Evolutionary conservation across 2,329 filamentous ascomycete genomes (phyloP).

Genomic region (Microsporum audouinii): DNA sequence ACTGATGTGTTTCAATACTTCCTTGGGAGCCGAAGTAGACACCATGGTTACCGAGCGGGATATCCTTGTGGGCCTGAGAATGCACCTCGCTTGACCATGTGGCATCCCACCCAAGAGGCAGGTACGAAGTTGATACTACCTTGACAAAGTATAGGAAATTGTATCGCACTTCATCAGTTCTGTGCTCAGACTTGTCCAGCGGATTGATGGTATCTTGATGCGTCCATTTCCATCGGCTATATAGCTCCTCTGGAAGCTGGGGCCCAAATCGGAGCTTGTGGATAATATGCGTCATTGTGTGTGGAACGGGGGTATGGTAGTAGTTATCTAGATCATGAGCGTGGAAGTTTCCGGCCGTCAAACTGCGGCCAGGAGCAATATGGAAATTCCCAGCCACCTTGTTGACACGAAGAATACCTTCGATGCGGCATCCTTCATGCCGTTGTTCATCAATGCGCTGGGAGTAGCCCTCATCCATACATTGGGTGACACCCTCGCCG

Average conservation of each 20-base stretch:
- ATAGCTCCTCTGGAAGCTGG: constrained; percentile 64
- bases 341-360: constrained; percentile 94
- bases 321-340: constrained; percentile 97
- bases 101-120: constrained; percentile 79
- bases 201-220: constrained; percentile 81
- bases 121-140: constrained; percentile 89
- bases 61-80: constrained; percentile 38
- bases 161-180: constrained; percentile 68
- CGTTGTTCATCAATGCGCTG: constrained; percentile 80
- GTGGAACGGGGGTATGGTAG: constrained; percentile 60
- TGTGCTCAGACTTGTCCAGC: constrained; percentile 67
- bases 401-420: constrained; percentile 86
- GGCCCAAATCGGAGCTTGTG: constrained; percentile 89
- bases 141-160: constrained; percentile 99
- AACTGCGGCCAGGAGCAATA: constrained; percentile 87
- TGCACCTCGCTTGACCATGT: constrained; percentile 34
- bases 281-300: constrained; percentile 82
- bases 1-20: constrained; percentile 94
- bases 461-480: constrained; percentile 83
- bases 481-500: constrained; percentile 89
- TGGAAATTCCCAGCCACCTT: constrained; percentile 99
- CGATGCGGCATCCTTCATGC: constrained; percentile 85
- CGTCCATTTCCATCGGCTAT: constrained; percentile 57
- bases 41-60: constrained; percentile 58
- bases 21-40: constrained; percentile 55